A percentile compares a stretch with the other conserved stretches of the same genome.
phyloP scores from a whole-genome alignment of 2,329 filamentous ascomycete species.

The Aspergillus pseudonomiae region DNA sequence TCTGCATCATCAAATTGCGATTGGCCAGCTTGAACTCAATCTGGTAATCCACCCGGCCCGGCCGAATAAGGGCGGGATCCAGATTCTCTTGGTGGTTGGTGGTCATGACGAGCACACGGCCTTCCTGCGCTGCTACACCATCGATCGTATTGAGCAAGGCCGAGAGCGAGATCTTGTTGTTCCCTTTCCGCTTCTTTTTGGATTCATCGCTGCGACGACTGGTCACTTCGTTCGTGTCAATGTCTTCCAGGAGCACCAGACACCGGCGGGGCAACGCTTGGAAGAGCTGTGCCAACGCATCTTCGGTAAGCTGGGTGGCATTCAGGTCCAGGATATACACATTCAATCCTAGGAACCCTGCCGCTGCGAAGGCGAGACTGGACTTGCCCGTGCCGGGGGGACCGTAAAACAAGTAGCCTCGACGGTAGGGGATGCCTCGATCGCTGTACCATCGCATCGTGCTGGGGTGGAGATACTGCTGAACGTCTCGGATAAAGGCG shows the following conservation, averaged over 20 bases:
- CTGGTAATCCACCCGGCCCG: constrained; percentile 8
- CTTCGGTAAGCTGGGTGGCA: constrained; percentile 63
- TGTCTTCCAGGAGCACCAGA: constrained; percentile 69
- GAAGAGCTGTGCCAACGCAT: constrained; percentile 61
- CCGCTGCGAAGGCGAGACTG: constrained; percentile 13
- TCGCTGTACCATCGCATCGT: constrained; percentile 23
- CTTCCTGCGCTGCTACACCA: constrained; percentile 10
- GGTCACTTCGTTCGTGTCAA: constrained; percentile 49
- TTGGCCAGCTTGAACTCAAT: constrained; percentile 12
- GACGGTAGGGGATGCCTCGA: constrained; percentile 68
- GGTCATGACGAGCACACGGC: constrained; percentile 12
- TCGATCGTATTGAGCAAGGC: constrained; percentile 9
- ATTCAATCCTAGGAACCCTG: constrained; percentile 69
- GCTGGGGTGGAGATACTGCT: constrained; percentile 12
- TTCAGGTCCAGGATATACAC: constrained; percentile 64
- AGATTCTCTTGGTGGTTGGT: constrained; percentile 10
- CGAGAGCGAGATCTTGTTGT: constrained; percentile 7
- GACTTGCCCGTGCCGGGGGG: constrained; percentile 19
- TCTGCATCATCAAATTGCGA: constrained; percentile 6
- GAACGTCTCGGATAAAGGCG: constrained; percentile 3
- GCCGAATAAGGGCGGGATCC: constrained; percentile 7
- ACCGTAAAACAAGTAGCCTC: constrained; percentile 60
- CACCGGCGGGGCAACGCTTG: constrained; percentile 63
- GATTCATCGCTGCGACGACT: not conserved
- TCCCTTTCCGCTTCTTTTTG: constrained; percentile 1